Evolutionary conservation across 2,329 filamentous ascomycete genomes (phyloP).

Genomic region (Monascus ruber): DNA sequence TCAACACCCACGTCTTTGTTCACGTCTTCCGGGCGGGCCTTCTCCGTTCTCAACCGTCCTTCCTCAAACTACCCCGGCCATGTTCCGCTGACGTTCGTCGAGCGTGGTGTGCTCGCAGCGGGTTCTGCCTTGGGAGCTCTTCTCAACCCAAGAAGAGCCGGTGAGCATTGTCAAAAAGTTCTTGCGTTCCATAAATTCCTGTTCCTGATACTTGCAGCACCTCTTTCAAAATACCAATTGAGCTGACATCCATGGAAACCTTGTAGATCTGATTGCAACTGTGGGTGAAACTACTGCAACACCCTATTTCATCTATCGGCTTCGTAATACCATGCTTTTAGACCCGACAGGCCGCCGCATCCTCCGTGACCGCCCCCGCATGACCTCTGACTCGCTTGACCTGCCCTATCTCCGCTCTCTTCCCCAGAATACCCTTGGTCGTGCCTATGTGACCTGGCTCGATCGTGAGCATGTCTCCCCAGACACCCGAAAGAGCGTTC

Average conservation of each 20-base stretch:
- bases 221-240: not conserved
- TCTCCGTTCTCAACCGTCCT: constrained; percentile 78
- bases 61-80: constrained; percentile 83
- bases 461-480: constrained; percentile 87
- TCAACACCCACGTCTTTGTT: constrained; percentile 3
- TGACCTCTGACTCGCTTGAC: constrained; percentile 61
- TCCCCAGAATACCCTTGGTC: constrained; percentile 63
- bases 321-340: constrained; percentile 83
- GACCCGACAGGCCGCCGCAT: constrained; percentile 78
- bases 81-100: constrained; percentile 69
- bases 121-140: constrained; percentile 51
- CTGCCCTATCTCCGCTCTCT: constrained; percentile 60
- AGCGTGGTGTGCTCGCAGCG: constrained; percentile 59
- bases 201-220: too few species aligned
- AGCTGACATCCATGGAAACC: constrained; percentile 3
- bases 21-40: constrained; percentile 33
- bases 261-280: constrained; percentile 75
- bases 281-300: constrained; percentile 91
- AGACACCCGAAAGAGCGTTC: constrained; percentile 70
- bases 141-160: constrained; percentile 67
- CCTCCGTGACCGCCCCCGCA: constrained; percentile 76
- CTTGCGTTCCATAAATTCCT: too few species aligned
- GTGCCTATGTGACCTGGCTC: constrained; percentile 79
- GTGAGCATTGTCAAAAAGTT: constrained; percentile 29
- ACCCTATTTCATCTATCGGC: constrained; percentile 86